Base-by-base conservation (phyloP, 345 rosid species). In the Lepidium didymum region DNA sequence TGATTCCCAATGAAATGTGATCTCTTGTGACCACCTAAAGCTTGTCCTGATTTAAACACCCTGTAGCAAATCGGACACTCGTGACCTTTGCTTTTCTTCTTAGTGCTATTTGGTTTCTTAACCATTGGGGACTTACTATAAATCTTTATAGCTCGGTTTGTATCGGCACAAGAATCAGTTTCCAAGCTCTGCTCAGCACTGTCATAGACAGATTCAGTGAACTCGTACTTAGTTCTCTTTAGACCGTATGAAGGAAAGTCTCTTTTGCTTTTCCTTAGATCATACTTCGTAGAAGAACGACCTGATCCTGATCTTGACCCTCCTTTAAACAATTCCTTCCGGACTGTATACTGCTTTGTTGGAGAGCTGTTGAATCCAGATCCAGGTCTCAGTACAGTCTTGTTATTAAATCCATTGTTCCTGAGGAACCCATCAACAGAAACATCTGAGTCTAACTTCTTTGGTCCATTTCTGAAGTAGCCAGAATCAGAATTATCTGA, bases 21-120 rank as follows among this genome's bases (percentile, higher is more conserved):
- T 81, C 97, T 84, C 85, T 93, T 93, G 76, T 93, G 98, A 27
- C 98, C 97, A 37, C 96, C 98, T 64, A 93, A 76, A 14, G 98
- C 98, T 67, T 93, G 98, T 53, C 96, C 98, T 23, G 98, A 93
- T 74, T 81, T 81, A 74, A 93, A 93, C 51, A 86, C 88, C 79
- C 85, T 86, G 63, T 71, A 88, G 79, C 97, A 93, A 72, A 93
- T 85, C 2, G 97, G 97, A 61, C 98, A 93, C 75, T 86, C 89
- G 10, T 93, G 98, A 5, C 83, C 81, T 76, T 85, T 85, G 60
- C 57, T 81, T 42, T 78, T 88, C 83, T 81, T 85, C 82, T 81
- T 85, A 1, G 67, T 62, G 12, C 74, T 72, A 44, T 62, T 14
- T 74, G 64, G 76, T 66, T 80, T 83, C 64, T 68, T 75, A 10